phyloP scores from a whole-genome alignment of 805 yeast genomes.

The Lachancea sp. region DNA sequence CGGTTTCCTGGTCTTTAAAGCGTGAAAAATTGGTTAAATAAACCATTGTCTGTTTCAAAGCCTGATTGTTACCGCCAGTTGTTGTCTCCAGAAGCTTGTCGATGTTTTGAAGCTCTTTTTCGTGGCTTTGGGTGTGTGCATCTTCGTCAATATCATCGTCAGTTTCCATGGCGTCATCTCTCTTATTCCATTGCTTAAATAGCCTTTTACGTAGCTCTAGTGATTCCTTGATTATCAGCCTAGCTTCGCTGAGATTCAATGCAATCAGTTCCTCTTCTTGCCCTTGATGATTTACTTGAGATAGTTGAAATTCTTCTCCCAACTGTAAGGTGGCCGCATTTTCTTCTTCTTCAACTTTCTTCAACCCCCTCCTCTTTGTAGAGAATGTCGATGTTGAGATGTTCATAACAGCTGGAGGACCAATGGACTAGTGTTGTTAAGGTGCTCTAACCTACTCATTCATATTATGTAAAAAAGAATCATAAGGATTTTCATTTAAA shows the following conservation, averaged over 20 bases:
- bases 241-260: slow-evolving; percentile 80
- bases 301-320: slow-evolving; percentile 87
- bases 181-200: slow-evolving; percentile 35
- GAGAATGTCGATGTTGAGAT: slow-evolving; percentile 85
- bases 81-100: slow-evolving; percentile 32
- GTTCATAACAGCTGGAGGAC: slow-evolving; percentile 47
- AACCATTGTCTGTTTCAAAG: slow-evolving; percentile 85
- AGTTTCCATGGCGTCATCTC: slow-evolving; percentile 14
- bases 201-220: slow-evolving; percentile 63
- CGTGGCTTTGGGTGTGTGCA: slow-evolving; percentile 44
- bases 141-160: slow-evolving; percentile 31
- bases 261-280: slow-evolving; percentile 72
- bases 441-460: too few species aligned
- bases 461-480: too few species aligned
- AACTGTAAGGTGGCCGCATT: slow-evolving; percentile 81
- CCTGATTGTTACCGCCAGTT: slow-evolving; percentile 72
- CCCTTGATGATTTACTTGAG: slow-evolving; percentile 77
- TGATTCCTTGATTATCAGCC: slow-evolving; percentile 85
- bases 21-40: slow-evolving; percentile 80
- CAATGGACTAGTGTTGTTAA: not conserved
- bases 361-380: slow-evolving; percentile 66
- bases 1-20: slow-evolving; percentile 87
- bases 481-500: too few species aligned
- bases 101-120: slow-evolving; percentile 34
- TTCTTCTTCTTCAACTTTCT: slow-evolving; percentile 77